These are phyloP conservation scores for Herpetomonas samuelpessoai DNA, from an alignment of 208 protist species.

Conservation along the genomic window DNA sequence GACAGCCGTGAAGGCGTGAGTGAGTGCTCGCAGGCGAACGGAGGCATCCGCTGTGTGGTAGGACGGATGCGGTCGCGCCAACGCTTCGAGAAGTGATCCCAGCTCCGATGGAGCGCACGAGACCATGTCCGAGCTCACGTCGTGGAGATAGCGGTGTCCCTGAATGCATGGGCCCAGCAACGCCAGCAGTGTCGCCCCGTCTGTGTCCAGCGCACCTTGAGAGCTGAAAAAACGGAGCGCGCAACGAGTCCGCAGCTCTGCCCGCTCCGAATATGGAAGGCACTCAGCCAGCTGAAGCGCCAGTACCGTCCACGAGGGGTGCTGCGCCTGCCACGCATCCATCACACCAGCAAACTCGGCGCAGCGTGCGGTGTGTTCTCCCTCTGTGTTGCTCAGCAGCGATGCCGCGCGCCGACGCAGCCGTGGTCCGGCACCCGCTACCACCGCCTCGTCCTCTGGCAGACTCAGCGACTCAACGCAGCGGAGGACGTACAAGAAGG, in stretches of 20 bases:
- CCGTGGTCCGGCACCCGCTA: conserved; percentile 1
- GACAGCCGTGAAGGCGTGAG: conserved; percentile 26
- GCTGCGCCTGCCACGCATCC: conserved; percentile 23
- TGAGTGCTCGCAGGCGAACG: conserved; percentile 19
- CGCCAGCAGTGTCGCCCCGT: too few relatives aligned
- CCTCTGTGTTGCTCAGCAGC: too few relatives aligned
- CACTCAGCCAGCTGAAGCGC: conserved; percentile 17
- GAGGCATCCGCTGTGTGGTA: conserved; percentile 16
- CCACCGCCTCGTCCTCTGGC: conserved; percentile 5
- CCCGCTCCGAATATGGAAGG: conserved; percentile 18
- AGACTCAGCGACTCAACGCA: conserved; percentile 19
- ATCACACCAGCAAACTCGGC: conserved; percentile 25
- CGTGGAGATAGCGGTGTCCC: too few relatives aligned
- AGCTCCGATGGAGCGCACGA: background rate
- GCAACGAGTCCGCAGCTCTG: conserved; percentile 14
- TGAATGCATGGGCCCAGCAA: too few relatives aligned
- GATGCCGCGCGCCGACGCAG: conserved; percentile 1
- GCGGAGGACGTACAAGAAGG: conserved; percentile 17
- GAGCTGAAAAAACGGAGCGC: conserved; percentile 18
- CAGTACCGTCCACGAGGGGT: conserved; percentile 20
- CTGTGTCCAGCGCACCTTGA: too few relatives aligned
- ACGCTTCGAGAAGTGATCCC: background rate
- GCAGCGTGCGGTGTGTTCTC: background rate
- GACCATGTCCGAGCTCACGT: background rate
- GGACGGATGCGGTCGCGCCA: conserved; percentile 24